phyloP scores from a whole-genome alignment of 2,329 filamentous ascomycete genomes.

The Neocatenulostroma microsporum region DNA sequence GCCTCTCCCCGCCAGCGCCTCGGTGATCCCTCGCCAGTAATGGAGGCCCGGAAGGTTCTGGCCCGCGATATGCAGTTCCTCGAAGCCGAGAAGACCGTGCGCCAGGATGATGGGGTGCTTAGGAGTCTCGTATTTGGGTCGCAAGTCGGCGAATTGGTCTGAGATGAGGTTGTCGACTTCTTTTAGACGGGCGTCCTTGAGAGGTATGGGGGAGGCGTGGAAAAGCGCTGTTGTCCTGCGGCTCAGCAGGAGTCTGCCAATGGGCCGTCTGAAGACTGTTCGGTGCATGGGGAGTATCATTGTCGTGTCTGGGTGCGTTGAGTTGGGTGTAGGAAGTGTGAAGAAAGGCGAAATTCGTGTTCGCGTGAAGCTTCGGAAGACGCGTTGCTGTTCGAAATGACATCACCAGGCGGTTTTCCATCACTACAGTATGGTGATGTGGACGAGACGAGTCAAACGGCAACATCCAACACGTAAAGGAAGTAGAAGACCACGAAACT shows the following conservation, averaged over 20 bases:
- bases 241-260: neutral
- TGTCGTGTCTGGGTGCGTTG: too few species aligned
- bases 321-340: too few species aligned
- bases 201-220: constrained; percentile 4
- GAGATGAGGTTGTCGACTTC: constrained; percentile 24
- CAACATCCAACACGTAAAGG: too few species aligned
- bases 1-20: constrained; percentile 49
- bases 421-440: too few species aligned
- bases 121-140: constrained; percentile 47
- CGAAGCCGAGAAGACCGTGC: constrained; percentile 59
- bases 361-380: too few species aligned
- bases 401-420: too few species aligned
- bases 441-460: too few species aligned
- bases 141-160: constrained; percentile 55
- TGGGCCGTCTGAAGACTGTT: constrained; percentile 10
- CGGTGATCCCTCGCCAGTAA: constrained; percentile 58
- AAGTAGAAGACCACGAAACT: too few species aligned
- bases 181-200: constrained; percentile 19
- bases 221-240: neutral
- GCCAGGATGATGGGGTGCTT: constrained; percentile 55
- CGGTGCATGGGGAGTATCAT: constrained; percentile 10
- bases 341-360: too few species aligned
- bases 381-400: too few species aligned
- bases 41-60: constrained; percentile 49
- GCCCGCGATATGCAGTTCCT: constrained; percentile 49